Conservation (phyloP, 176 grass and related monocot genomes). For the Bothriochloa decipiens region DNA sequence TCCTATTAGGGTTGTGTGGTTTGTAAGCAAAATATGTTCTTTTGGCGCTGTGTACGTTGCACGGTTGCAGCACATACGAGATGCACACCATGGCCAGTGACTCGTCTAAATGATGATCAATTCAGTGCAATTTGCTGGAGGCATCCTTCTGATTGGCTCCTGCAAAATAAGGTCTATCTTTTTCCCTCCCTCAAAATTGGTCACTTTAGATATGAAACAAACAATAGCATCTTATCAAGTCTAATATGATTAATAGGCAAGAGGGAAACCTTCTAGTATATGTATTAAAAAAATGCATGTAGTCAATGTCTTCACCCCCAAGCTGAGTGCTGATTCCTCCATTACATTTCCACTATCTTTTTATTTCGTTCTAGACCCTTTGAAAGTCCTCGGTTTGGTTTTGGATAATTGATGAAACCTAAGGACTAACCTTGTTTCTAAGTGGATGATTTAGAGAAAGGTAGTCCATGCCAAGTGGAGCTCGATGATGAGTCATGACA, state of each 20-base stretch:
- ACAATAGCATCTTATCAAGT: slow-evolving; percentile 9
- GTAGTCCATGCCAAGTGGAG: too few species aligned
- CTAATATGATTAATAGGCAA: background rate
- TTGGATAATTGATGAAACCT: too few species aligned
- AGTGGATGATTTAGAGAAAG: too few species aligned
- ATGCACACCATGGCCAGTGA: slow-evolving; percentile 76
- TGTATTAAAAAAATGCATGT: background rate
- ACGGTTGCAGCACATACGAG: slow-evolving; percentile 74
- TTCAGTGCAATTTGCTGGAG: slow-evolving; percentile 67
- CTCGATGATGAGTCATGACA: too few species aligned
- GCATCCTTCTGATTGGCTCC: slow-evolving; percentile 64
- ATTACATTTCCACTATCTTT: slow-evolving; percentile 20
- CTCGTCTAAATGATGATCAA: slow-evolving; percentile 49
- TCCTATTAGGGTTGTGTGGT: slow-evolving; percentile 61
- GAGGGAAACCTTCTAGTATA: background rate
- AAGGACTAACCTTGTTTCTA: too few species aligned
- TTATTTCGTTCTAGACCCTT: slow-evolving; percentile 25
- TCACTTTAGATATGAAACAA: slow-evolving; percentile 1
- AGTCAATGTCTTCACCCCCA: background rate
- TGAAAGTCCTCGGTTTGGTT: too few species aligned
- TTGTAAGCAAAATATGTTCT: slow-evolving; percentile 77
- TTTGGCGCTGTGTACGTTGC: slow-evolving; percentile 84
- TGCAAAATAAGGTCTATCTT: slow-evolving; percentile 71
- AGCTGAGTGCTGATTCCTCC: slow-evolving; percentile 4
- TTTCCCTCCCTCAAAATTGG: slow-evolving; percentile 43